Base-by-base conservation (phyloP, 805 yeast genomes). In the Kazachstania africana region DNA sequence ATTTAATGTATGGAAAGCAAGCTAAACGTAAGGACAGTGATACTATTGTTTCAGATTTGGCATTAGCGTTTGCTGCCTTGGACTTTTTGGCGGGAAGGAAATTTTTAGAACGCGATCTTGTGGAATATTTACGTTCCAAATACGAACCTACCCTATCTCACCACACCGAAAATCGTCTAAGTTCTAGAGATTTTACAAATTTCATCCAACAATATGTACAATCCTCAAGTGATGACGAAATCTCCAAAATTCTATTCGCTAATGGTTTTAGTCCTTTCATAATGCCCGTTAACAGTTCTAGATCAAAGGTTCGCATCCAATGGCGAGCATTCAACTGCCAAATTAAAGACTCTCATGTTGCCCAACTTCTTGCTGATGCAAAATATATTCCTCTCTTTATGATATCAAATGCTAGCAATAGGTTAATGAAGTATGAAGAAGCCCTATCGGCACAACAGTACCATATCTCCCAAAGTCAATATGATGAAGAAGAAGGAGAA, bases 311-410 rank as follows among this genome's bases (percentile, higher is more conserved):
- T 29, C 63, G 62, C 24, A 55, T 79, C 16, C 45, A 63, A 31
- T 77, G 79, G 70, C 60, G 83, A 41, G 61, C 66, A 13, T 75
- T 75, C 50, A 57, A 64, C 8, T 94, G 95, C 0, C 48, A 48
- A 5, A 61, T 87, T 16, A 60, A 65, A 38, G 82, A 82, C 42
- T 78, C 82, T 31, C 84, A 82, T 37, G 63, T 84, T 27, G 81
- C 93, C 0, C 68, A 67, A 47, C 59, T 66, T 26, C 60, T 80
- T 26, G 62, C 66, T 56, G 57, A 60, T 29, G 65, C 65, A 5
- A 45, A 48, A 5, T 39, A 36, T 6, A 53, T 61, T 15, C 53
- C 54, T 10, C 44, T 60, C 12, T 41, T 44, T 3, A 30, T 64
- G 27, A 54, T 71, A 8, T 44, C 64, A 15, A 61, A 68, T 10